Conservation (phyloP, 192 early-diverging fungal species). For the Chytriomyces hyalinus region DNA sequence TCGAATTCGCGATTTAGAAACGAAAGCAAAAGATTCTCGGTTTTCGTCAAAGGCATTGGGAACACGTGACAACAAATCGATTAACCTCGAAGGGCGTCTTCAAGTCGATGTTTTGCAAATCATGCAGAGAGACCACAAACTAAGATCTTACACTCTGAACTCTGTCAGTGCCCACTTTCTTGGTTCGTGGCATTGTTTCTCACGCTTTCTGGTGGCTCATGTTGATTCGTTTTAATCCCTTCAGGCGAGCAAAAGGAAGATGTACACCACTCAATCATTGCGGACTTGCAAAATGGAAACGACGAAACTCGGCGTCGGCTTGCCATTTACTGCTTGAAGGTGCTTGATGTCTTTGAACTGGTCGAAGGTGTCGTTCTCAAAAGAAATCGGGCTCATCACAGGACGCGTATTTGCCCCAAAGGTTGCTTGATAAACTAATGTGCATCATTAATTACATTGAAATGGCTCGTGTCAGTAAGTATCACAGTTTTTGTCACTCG, state of each 20-base stretch:
- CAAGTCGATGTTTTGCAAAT: slow-evolving; percentile 92
- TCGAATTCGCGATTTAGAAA: slow-evolving; percentile 48
- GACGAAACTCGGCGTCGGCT: slow-evolving; percentile 91
- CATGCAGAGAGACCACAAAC: slow-evolving; percentile 95
- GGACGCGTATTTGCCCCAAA: slow-evolving; percentile 92
- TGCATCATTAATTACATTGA: slow-evolving; percentile 95
- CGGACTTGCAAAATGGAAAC: slow-evolving; percentile 94
- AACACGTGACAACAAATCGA: slow-evolving; percentile 86
- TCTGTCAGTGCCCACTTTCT: slow-evolving; percentile 95
- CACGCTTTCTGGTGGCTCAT: neutral
- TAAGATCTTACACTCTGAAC: slow-evolving; percentile 94
- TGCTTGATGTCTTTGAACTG: neutral
- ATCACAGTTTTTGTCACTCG: neutral
- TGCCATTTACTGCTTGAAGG: slow-evolving; percentile 96
- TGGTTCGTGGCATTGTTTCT: slow-evolving; percentile 49
- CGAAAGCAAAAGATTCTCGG: slow-evolving; percentile 76
- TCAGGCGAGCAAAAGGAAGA: slow-evolving; percentile 98
- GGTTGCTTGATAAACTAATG: slow-evolving; percentile 97
- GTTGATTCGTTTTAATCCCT: neutral
- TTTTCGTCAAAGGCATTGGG: slow-evolving; percentile 96
- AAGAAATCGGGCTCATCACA: slow-evolving; percentile 5
- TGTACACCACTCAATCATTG: slow-evolving; percentile 98
- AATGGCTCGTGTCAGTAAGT: slow-evolving; percentile 86
- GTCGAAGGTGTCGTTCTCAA: neutral
- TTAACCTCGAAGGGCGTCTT: slow-evolving; percentile 87